Percentiles rank a stretch among this genome's conserved stretches.
These are phyloP conservation scores for Aspergillus neotritici DNA, from an alignment of 2,329 filamentous ascomycete species.

Conservation along the genomic window DNA sequence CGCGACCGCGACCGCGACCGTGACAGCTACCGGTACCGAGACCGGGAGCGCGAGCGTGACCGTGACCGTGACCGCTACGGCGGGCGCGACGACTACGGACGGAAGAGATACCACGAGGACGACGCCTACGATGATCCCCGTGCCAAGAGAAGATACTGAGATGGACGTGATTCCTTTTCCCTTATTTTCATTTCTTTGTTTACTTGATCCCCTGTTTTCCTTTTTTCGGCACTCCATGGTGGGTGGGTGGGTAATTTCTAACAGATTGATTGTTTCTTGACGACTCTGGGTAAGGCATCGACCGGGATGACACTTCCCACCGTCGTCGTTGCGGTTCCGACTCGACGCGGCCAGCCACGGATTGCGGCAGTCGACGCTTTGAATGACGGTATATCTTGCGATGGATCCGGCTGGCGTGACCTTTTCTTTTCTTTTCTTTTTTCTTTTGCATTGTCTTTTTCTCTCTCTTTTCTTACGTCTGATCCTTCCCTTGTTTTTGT, in stretches of 20 bases:
- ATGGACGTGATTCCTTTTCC: too few species aligned
- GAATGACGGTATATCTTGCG: too few species aligned
- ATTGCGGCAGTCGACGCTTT: too few species aligned
- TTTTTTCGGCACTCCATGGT: constrained; percentile 21
- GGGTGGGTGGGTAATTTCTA: constrained; percentile 43
- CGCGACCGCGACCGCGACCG: constrained; percentile 56
- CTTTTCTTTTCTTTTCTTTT: constrained; percentile 7
- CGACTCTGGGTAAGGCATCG: constrained; percentile 35
- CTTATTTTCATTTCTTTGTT: too few species aligned
- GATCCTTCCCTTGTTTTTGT: constrained; percentile 16
- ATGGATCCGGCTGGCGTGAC: too few species aligned
- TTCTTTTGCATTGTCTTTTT: constrained; percentile 16
- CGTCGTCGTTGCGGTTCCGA: neutral
- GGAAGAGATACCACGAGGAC: constrained; percentile 69
- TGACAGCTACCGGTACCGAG: constrained; percentile 43
- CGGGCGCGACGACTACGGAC: constrained; percentile 51
- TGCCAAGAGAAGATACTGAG: constrained; percentile 55
- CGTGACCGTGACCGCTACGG: constrained; percentile 45
- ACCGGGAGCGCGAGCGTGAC: constrained; percentile 44
- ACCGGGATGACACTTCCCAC: constrained; percentile 1
- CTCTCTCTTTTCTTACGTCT: constrained; percentile 21
- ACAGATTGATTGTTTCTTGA: constrained; percentile 22
- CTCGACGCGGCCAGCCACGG: too few species aligned
- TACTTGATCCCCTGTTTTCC: too few species aligned
- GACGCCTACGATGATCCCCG: constrained; percentile 71